Conservation (phyloP, 2,329 filamentous ascomycete species). For the Exophiala aquamarina region DNA sequence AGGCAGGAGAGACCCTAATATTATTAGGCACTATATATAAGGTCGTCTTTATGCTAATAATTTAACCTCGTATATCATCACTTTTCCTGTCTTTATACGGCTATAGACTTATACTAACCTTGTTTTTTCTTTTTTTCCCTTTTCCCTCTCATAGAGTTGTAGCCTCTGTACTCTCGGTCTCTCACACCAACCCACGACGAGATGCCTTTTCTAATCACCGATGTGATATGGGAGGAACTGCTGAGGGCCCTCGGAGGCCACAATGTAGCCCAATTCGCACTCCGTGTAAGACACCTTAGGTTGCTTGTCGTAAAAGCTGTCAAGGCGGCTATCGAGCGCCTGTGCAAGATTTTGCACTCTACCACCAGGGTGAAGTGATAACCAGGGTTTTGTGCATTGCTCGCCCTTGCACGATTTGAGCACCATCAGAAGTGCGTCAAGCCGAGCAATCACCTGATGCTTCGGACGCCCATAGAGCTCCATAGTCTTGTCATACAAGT, state of each 20-base stretch:
- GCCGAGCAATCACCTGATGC: conserved; percentile 22
- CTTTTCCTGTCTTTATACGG: no score
- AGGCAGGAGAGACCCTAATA: no score
- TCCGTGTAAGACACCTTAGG: conserved; percentile 33
- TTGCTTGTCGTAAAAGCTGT: conserved; percentile 35
- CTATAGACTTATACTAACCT: no score
- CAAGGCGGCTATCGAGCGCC: conserved; percentile 31
- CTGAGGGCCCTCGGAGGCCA: conserved; percentile 33
- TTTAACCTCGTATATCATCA: no score
- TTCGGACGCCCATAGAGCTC: conserved; percentile 9
- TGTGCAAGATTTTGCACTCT: conserved; percentile 32
- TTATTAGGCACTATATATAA: no score
- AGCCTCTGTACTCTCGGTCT: no score
- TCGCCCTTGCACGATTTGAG: conserved; percentile 35
- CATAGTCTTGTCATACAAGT: conserved; percentile 21
- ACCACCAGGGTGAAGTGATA: conserved; percentile 29
- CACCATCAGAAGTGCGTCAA: conserved; percentile 36
- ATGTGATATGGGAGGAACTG: background rate
- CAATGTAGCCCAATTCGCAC: conserved; percentile 37
- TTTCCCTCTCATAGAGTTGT: no score
- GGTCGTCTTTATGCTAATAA: no score
- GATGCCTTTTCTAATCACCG: no score
- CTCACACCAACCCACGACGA: no score
- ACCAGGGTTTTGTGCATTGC: conserved; percentile 33
- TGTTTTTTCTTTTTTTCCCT: no score